Evolutionary conservation across 306 rosid species (phyloP), one percentile per base, ranked within the genome.

Genomic region (Notholithocarpus densiflorus): DNA sequence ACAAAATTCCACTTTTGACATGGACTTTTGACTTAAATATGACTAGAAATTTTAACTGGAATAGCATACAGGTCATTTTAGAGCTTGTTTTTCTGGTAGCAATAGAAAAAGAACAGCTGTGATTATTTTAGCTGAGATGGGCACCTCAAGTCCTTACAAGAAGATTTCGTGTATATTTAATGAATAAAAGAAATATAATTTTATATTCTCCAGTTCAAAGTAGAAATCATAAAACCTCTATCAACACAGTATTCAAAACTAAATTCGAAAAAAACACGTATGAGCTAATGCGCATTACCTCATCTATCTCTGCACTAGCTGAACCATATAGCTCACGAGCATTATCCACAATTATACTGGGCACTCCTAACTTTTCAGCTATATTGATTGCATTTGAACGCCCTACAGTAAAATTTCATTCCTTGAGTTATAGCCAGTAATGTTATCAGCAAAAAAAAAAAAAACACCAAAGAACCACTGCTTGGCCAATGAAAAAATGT

Each of bases 281-380:
- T 37, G 72, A 68, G 75, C 70, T 7, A 57, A 31, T 4, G 37
- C 45, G 75, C 75, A 74, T 71, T 82, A 91, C 99, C 99, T 92
- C 97, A 79, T 93, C 98, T 80, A 95, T 95, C 89, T 92, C 97
- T 66, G 97, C 98, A 81, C 97, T 95, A 57, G 93, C 92, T 62
- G 93, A 87, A 77, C 99, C 99, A 81, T 95, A 92, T 48, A 89
- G 80, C 79, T 88, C 87, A 13, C 98, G 92, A 75, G 99, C 93
- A 80, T 79, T 56, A 72, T 88, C 92, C 56, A 93, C 82, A 86
- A 95, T 88, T 65, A 29, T 27, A 59, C 90, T 81, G 45, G 97
- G 92, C 66, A 93, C 84, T 75, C 97, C 94, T 83, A 95, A 88
- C 89, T 94, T 93, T 90, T 92, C 97, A 9, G 98, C 96, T 80